phyloP scores from a whole-genome alignment of 345 rosid genomes.

The Citrus cavaleriei region DNA sequence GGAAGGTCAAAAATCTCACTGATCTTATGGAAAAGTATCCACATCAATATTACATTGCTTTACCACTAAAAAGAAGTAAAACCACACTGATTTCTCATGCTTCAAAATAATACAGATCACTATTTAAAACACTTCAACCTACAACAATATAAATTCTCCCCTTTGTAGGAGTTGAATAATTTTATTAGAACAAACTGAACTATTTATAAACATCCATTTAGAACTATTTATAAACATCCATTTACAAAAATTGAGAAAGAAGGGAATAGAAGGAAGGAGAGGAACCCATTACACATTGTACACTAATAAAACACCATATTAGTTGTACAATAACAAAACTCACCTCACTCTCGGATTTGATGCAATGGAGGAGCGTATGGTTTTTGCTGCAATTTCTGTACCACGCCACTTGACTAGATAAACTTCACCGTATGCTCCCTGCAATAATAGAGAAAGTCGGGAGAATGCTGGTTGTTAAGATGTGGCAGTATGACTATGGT shows the following conservation, averaged over 20 bases:
- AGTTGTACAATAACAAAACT: conserved; percentile 14
- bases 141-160: not conserved
- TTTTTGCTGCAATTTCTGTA: conserved; percentile 64
- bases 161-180: not conserved
- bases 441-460: not conserved
- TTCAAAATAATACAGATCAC: not conserved
- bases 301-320: not conserved
- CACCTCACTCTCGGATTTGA: conserved; percentile 60
- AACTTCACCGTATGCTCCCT: conserved; percentile 66
- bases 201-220: not conserved
- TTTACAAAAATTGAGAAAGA: not conserved
- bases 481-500: not conserved
- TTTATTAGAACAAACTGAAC: not conserved
- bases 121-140: not conserved
- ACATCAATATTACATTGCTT: not conserved
- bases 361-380: conserved; percentile 63
- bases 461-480: conserved; percentile 1
- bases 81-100: not conserved
- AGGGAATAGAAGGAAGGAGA: not conserved
- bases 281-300: not conserved
- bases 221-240: not conserved
- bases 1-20: not conserved
- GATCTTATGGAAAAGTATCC: not conserved
- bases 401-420: conserved; percentile 67
- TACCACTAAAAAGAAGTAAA: not conserved